These are phyloP conservation scores for Cryphonectria naterciae DNA, from an alignment of 2,329 filamentous ascomycete species.

Conservation along the genomic window DNA sequence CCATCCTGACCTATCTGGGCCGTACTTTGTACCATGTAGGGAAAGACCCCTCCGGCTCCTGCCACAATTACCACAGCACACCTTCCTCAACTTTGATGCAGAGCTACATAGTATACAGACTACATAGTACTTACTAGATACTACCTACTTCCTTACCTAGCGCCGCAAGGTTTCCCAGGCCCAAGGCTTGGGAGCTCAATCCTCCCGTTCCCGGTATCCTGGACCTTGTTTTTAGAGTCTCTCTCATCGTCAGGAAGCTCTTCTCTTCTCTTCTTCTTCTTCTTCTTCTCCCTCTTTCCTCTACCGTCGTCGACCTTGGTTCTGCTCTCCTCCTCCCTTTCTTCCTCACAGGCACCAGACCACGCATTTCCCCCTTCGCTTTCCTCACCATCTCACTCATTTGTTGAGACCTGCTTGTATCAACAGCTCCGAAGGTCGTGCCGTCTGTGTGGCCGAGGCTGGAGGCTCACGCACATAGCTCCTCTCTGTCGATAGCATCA, in stretches of 20 bases:
- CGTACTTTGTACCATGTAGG: background rate
- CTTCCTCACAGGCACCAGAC: background rate
- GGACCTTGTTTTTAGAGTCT: background rate
- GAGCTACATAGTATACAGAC: background rate
- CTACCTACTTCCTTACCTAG: constrained; percentile 9
- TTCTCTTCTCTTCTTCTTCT: background rate
- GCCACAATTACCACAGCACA: background rate
- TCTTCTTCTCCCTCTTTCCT: background rate
- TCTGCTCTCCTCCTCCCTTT: background rate
- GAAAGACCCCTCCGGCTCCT: constrained; percentile 1
- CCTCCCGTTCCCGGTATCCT: constrained; percentile 2
- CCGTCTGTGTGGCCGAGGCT: background rate
- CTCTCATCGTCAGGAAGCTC: background rate
- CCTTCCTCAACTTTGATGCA: constrained; percentile 11
- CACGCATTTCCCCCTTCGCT: background rate
- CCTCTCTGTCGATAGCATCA: background rate
- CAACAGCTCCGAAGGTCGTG: background rate
- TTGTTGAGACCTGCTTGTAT: background rate
- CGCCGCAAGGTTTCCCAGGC: constrained; percentile 7
- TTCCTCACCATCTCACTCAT: background rate
- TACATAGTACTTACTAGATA: background rate
- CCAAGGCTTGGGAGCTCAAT: constrained; percentile 3
- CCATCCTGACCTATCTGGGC: background rate
- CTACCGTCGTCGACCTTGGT: background rate
- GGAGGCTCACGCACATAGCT: background rate